Percentiles rank a stretch among this genome's conserved stretches.
Evolutionary conservation across 257 asterid species (phyloP).

Genomic region (Salvia hispanica): DNA sequence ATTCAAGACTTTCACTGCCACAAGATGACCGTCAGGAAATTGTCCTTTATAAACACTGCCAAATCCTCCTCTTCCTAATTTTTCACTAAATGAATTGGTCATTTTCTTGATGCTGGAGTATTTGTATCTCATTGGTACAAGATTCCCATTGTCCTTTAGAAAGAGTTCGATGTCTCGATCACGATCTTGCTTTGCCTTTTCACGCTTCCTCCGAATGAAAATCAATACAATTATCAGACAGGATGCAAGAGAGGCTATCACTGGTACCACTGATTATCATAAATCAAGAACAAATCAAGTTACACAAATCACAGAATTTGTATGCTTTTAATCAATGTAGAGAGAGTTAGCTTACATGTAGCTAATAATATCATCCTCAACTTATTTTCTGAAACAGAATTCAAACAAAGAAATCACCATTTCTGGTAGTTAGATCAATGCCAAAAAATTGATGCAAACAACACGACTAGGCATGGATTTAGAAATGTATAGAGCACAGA

Average conservation of each 20-base stretch:
- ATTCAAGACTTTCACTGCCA: constrained; percentile 41
- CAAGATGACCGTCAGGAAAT: constrained; percentile 26
- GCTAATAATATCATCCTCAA: too few relatives aligned
- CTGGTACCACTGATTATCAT: too few relatives aligned
- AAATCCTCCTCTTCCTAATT: constrained; percentile 46
- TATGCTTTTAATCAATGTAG: too few relatives aligned
- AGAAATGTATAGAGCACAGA: too few relatives aligned
- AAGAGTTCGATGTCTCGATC: constrained; percentile 9
- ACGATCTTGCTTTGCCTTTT: not conserved
- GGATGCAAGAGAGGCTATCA: constrained; percentile 9
- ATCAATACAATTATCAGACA: not conserved
- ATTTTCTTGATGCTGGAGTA: constrained; percentile 35
- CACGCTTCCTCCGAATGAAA: not conserved
- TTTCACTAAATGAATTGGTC: constrained; percentile 29
- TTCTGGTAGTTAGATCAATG: too few relatives aligned
- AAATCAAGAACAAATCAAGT: too few relatives aligned
- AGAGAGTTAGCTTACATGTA: too few relatives aligned
- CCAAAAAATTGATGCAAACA: too few relatives aligned
- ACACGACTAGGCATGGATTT: too few relatives aligned
- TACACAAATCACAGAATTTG: too few relatives aligned
- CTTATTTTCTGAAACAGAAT: too few relatives aligned
- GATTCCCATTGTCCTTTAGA: not conserved
- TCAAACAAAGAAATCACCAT: too few relatives aligned
- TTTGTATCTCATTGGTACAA: constrained; percentile 31
- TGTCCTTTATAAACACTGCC: constrained; percentile 41